Evolutionary conservation across 2,329 filamentous ascomycete genomes (phyloP), one percentile per base, ranked within the genome.

Genomic region (Colletotrichum trifolii): DNA sequence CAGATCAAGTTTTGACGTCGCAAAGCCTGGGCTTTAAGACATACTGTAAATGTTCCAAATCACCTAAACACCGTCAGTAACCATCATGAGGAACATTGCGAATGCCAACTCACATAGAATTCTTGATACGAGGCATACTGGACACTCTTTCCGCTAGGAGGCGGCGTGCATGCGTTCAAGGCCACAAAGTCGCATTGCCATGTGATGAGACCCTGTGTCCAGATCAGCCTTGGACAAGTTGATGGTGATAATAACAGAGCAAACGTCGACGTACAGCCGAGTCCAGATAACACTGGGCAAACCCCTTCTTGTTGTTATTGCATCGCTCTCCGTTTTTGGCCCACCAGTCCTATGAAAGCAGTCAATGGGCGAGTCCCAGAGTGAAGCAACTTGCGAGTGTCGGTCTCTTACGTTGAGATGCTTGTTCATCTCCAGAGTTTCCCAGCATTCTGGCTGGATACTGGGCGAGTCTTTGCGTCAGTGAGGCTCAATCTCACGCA

Each of bases 21-120:
- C 25, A 25, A 25, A 25, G 25, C 25, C 25, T 25, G 25, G 4
- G 25, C 4, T 4, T 4, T 25, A 5, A 35, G n/a, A 8, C 54
- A 8, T 7, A 62, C 59, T 15, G 34, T 62, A 58, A 35, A 62
- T 62, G 8, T 62, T 62, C 60, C 60, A 62, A 9, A 53, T 59
- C 7, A 59, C 56, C 56, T 59, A 25, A 25, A 25, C 25, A 25
- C 25, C 25, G 25, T 25, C 25, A 25, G 4, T 25, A 25, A 25
- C 25, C 0, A 25, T 25, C 25, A 1, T 5, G 25, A 25, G 25
- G 25, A 25, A 25, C 25, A 25, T 25, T 25, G 25, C 25, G 25
- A 25, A 25, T 25, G 25, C 25, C 25, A n/a, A 52, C 60, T 42
- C 13, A 62, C 60, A 2, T 62, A 58, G 11, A 62, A 62, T 13